Evolutionary conservation across 768 basidiomycete genomes (phyloP).

Genomic region (Mycena galericulata): DNA sequence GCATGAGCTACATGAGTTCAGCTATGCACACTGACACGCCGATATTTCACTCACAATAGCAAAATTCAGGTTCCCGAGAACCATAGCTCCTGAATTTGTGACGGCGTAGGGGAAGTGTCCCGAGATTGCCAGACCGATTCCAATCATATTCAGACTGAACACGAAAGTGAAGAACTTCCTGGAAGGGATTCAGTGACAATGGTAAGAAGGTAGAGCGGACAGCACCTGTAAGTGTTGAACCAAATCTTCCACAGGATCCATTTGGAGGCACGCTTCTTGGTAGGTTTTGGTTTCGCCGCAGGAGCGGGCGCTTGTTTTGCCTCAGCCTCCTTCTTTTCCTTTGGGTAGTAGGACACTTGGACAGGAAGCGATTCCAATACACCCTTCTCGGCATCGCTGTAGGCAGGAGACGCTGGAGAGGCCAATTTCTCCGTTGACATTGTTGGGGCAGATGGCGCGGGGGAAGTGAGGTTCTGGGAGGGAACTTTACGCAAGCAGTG

Average conservation of each 20-base stretch:
- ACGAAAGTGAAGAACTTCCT: conserved; percentile 79
- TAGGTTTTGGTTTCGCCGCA: conserved; percentile 53
- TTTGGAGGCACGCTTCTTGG: conserved; percentile 68
- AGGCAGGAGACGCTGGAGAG: conserved; percentile 50
- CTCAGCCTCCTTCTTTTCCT: conserved; percentile 52
- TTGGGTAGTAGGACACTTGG: conserved; percentile 41
- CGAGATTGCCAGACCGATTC: conserved; percentile 68
- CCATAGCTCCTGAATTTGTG: conserved; percentile 72
- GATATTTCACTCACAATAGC: conserved; percentile 58
- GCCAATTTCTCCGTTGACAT: conserved; percentile 57
- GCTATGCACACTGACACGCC: background rate
- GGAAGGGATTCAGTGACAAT: conserved; percentile 2
- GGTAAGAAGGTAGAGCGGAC: background rate
- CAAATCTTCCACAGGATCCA: conserved; percentile 72
- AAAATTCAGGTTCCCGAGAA: conserved; percentile 77
- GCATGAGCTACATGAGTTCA: conserved; percentile 52
- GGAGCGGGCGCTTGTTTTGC: conserved; percentile 49
- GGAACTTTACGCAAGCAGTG: conserved; percentile 32
- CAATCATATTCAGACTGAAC: conserved; percentile 72
- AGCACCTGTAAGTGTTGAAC: conserved; percentile 79
- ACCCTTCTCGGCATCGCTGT: conserved; percentile 71
- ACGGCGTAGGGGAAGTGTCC: conserved; percentile 76
- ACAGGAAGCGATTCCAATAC: conserved; percentile 58
- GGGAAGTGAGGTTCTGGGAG: conserved; percentile 25
- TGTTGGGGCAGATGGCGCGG: conserved; percentile 33